Evolutionary conservation across 495 filamentous ascomycete genomes (phyloP).

Genomic region (Penicillium pulvis): DNA sequence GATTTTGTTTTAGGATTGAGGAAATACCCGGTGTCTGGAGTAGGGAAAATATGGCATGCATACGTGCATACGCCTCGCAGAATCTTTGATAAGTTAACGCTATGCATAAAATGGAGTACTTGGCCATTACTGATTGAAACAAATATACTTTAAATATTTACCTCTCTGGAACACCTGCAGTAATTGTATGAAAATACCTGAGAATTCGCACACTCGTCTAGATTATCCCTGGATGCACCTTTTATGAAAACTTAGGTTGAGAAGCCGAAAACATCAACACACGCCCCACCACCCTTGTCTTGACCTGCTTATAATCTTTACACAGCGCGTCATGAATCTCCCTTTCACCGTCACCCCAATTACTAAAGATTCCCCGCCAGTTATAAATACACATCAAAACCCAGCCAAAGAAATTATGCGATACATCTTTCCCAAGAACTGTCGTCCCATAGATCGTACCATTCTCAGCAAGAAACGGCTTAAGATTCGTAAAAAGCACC

Average conservation of each 20-base stretch:
- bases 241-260: slow-evolving; percentile 55
- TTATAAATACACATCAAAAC: slow-evolving; percentile 8
- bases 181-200: neutral
- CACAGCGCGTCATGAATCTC: slow-evolving; percentile 8
- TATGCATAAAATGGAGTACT: neutral
- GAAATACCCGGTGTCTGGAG: slow-evolving; percentile 35
- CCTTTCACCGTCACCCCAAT: slow-evolving; percentile 6
- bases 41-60: slow-evolving; percentile 9
- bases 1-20: slow-evolving; percentile 20
- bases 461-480: slow-evolving; percentile 25
- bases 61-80: neutral
- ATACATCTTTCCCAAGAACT: slow-evolving; percentile 21
- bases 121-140: neutral
- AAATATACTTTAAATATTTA: neutral
- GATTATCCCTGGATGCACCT: neutral
- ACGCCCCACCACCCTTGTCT: slow-evolving; percentile 10
- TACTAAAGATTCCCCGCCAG: slow-evolving; percentile 4
- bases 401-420: slow-evolving; percentile 7
- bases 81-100: neutral
- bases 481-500: slow-evolving; percentile 24
- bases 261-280: slow-evolving; percentile 32
- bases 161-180: neutral
- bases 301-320: slow-evolving; percentile 5
- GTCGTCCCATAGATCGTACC: slow-evolving; percentile 38
- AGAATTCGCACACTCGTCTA: neutral